Evolutionary conservation across 768 basidiomycete genomes (phyloP).

Genomic region (Suillus occidentalis): DNA sequence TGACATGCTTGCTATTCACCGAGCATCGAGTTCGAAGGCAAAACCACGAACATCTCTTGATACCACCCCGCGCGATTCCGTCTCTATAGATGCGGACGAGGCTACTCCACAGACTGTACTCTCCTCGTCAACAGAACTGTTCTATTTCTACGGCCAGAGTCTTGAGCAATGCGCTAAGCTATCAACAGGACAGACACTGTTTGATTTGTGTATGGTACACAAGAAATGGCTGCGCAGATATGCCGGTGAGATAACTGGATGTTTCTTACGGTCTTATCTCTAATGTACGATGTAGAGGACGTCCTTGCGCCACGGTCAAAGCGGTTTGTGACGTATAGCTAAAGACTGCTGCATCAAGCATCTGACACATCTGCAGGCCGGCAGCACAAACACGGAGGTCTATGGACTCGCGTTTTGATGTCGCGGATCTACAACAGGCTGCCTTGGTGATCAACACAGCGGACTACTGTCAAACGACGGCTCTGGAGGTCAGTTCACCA

Average conservation of each 20-base stretch:
- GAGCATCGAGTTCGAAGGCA: conserved; percentile 39
- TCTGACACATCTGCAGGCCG: conserved; percentile 33
- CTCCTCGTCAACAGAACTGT: conserved; percentile 92
- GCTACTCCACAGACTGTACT: conserved; percentile 66
- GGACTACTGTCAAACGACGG: conserved; percentile 94
- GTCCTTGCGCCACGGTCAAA: conserved; percentile 76
- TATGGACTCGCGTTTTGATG: conserved; percentile 75
- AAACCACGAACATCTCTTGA: conserved; percentile 73
- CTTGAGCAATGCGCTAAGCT: conserved; percentile 92
- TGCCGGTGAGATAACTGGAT: conserved; percentile 55
- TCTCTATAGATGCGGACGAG: conserved; percentile 42
- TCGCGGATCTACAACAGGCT: conserved; percentile 72
- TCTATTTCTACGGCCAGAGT: conserved; percentile 96
- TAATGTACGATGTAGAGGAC: conserved; percentile 61
- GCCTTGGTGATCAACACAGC: conserved; percentile 96
- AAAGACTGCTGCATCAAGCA: background rate
- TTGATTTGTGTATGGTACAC: conserved; percentile 77
- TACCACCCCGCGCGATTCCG: conserved; percentile 39
- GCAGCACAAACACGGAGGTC: conserved; percentile 59
- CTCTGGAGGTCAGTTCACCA: conserved; percentile 62
- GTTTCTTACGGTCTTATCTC: background rate
- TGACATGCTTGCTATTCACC: conserved; percentile 88
- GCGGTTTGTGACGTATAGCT: conserved; percentile 44
- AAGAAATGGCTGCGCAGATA: conserved; percentile 95
- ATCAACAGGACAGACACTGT: conserved; percentile 80